Base-by-base conservation (phyloP, 805 yeast genomes). In the Spathaspora arborariae region DNA sequence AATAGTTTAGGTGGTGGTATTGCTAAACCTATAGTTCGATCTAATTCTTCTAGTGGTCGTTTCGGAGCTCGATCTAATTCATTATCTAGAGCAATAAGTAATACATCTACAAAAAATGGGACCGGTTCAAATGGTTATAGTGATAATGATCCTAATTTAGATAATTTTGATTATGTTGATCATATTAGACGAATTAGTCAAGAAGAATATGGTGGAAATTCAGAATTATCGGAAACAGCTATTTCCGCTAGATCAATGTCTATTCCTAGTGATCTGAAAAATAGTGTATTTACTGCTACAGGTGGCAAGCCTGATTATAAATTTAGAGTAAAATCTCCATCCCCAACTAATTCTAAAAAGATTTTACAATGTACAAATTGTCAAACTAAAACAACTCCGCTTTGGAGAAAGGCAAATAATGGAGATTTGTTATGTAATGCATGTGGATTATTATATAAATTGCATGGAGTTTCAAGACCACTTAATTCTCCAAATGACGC, bases 371-470 rank as follows among this genome's bases (percentile, higher is more conserved):
- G 77, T 48, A 55, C 72, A 18, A 72, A 72, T 55, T 72, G 77
- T 51, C 67, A 67, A 36, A 72, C 77, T 5, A 63, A 58, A 48
- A 71, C 77, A 4, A 72, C 77, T 1, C 77, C 77, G 9, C 54
- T 72, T 19, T 72, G 77, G 77, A 58, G 77, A 36, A 70, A 67
- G 48, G 60, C 74, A 9, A 65, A 62, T 51, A 61, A 63, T 38
- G 77, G 77, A 5, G 74, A 69, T 42, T 60, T 72, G 39, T 58
- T 72, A 22, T 72, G 77, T 50, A 72, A 72, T 51, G 77, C 76
- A 1, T 72, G 77, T 49, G 77, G 77, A 6, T 62, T 72, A 35
- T 72, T 72, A 50, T 70, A 68, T 52, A 72, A 72, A 51, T 56
- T 72, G 30, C 77, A 72, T 48, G 77, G 77, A 5, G 72, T 70